Conservation (phyloP, 192 early-diverging fungal species). For the Podila horticola region DNA sequence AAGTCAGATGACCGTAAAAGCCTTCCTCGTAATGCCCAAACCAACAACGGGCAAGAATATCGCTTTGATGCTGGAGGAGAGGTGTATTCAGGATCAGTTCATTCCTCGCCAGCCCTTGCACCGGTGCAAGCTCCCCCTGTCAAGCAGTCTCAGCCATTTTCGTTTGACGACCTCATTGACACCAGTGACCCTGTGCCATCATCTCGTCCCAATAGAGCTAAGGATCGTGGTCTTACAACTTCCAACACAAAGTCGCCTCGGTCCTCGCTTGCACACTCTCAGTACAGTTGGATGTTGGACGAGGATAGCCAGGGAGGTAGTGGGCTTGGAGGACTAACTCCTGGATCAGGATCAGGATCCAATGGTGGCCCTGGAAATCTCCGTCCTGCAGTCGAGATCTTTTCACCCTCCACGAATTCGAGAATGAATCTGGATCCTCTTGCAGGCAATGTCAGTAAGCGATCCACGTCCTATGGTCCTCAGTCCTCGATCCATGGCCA, state of each 20-base stretch:
- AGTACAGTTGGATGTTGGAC: slow-evolving; percentile 49
- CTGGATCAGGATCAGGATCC: neutral
- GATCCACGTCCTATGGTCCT: neutral
- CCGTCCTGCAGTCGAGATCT: slow-evolving; percentile 1
- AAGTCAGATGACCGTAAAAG: too few species aligned
- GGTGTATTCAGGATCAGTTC: slow-evolving; percentile 5
- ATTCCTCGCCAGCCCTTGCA: neutral
- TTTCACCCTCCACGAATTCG: slow-evolving; percentile 3
- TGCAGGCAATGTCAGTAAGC: slow-evolving; percentile 23
- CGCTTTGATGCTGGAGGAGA: neutral
- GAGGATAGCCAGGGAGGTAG: neutral
- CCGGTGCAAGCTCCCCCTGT: slow-evolving; percentile 8
- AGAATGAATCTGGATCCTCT: slow-evolving; percentile 37
- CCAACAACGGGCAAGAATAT: neutral
- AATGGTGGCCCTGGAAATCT: neutral
- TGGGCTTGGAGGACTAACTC: neutral
- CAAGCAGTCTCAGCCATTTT: slow-evolving; percentile 27
- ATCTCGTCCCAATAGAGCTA: neutral
- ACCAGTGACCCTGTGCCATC: neutral
- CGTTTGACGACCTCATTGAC: slow-evolving; percentile 45
- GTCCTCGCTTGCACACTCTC: slow-evolving; percentile 32
- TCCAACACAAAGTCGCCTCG: slow-evolving; percentile 38
- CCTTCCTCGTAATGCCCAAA: too few species aligned
- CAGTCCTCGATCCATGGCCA: slow-evolving; percentile 4
- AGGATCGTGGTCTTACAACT: neutral